Evolutionary conservation across 2,329 filamentous ascomycete species (phyloP).

Genomic region (Fusarium devonianum): DNA sequence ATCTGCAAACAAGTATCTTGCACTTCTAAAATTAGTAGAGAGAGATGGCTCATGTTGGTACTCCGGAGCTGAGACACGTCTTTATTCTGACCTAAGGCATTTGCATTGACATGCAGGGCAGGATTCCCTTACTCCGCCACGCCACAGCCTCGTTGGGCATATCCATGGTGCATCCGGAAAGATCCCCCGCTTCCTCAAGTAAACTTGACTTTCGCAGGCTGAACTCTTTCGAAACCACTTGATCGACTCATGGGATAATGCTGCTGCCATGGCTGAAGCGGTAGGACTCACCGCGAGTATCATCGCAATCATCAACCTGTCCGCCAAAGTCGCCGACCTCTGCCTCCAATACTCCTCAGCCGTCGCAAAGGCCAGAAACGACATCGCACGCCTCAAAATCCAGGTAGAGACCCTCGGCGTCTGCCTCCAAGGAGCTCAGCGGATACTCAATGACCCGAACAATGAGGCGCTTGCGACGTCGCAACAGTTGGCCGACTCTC

Average conservation of each 20-base stretch:
- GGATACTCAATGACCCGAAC: slow-evolving; percentile 1
- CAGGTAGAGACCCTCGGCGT: background rate
- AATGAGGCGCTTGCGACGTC: slow-evolving; percentile 6
- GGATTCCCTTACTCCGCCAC: background rate
- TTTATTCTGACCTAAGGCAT: no score
- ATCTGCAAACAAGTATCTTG: no score
- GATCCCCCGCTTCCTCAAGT: background rate
- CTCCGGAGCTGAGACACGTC: no score
- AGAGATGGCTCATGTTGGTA: no score
- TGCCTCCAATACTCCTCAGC: slow-evolving; percentile 4
- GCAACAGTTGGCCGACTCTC: slow-evolving; percentile 6
- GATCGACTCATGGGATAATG: background rate
- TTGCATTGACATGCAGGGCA: no score
- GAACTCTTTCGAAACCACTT: background rate
- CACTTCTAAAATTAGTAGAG: no score
- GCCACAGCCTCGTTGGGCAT: slow-evolving; percentile 4
- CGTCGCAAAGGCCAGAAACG: slow-evolving; percentile 2
- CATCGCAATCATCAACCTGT: slow-evolving; percentile 7
- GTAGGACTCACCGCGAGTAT: background rate
- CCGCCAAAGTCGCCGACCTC: background rate
- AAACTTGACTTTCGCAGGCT: background rate
- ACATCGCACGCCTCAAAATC: slow-evolving; percentile 7
- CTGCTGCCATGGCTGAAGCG: background rate
- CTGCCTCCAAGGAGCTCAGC: slow-evolving; percentile 2
- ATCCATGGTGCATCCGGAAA: background rate